Base-by-base conservation (phyloP, 1,139 yeast genomes). In the Scheffersomyces insectosa region DNA sequence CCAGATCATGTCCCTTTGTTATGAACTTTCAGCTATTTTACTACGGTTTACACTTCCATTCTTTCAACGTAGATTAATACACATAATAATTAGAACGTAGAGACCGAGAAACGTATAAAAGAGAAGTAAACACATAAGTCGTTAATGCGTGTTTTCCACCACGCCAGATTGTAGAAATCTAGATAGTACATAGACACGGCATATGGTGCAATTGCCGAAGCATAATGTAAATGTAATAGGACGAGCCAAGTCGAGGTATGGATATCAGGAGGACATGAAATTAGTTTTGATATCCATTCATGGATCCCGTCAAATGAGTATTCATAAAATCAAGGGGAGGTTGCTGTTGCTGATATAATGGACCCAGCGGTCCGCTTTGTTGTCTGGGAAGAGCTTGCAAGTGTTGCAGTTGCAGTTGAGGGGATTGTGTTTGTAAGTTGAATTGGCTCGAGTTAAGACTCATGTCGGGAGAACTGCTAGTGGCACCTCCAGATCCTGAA, bases 311-410 rank as follows among this genome's bases (percentile, higher is more conserved):
- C 34, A 31, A 31, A 31, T 31, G 34, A 23, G 34, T 48, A 35
- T 38, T 43, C 45, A 47, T 51, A 38, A 49, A 49, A 37, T 53
- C 55, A 13, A 53, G 42, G 4, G 55, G 40, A 11, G 46, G 44
- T 13, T 46, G 49, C 8, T 40, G 38, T 15, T 42, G 46, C 13
- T 36, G 32, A 14, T 38, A 38, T 28, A 27, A 25, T 31, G 34
- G 20, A 11, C 34, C 34, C 20, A 33, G 42, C 27, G 46, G 43
- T 23, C 41, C 46, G 20, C 34, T 41, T n/a, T 46, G 48, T 12
- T 45, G 46, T 12, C 43, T 39, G 9, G 43, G 50, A 37, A 31
- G 34, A 9, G 34, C 34, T 12, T 31, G 34, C 11, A 31, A 20
- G n/a, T 31, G 15, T 20, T 14, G 34, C 34, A 14, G 34, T n/a